These are phyloP conservation scores for Rhizopus arrhizus DNA, from an alignment of 371 early-diverging fungal genomes.

Conservation along the genomic window DNA sequence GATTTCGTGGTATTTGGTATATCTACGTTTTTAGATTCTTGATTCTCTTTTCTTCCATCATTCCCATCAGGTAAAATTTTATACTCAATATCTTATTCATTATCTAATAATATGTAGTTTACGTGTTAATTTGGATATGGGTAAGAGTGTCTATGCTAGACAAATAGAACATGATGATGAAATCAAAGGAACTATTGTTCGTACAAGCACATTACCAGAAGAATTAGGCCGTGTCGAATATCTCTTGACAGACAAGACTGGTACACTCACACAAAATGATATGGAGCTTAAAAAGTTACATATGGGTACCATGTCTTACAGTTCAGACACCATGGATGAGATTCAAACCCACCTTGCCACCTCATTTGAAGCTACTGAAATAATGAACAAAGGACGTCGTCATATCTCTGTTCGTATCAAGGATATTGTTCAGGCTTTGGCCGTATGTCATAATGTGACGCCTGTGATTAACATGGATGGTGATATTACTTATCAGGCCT, in stretches of 20 bases:
- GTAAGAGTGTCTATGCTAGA: constrained; percentile 89
- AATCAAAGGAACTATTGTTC: constrained; percentile 89
- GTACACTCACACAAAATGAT: constrained; percentile 99
- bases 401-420: constrained; percentile 76
- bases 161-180: constrained; percentile 82
- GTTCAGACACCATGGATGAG: constrained; percentile 89
- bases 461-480: constrained; percentile 63
- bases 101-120: constrained; percentile 50
- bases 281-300: constrained; percentile 98
- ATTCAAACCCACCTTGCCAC: constrained; percentile 67
- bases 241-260: constrained; percentile 98
- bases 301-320: constrained; percentile 95
- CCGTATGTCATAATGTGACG: constrained; percentile 91
- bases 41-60: constrained; percentile 97
- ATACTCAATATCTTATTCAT: too few species aligned
- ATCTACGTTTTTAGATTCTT: constrained; percentile 93
- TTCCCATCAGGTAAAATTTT: constrained; percentile 84
- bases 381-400: constrained; percentile 45
- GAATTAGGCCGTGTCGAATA: constrained; percentile 98
- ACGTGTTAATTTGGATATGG: constrained; percentile 97
- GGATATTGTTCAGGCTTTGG: constrained; percentile 86
- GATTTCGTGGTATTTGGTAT: constrained; percentile 88
- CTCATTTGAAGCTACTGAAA: constrained; percentile 50
- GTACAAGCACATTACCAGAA: constrained; percentile 98
- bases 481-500: constrained; percentile 86